A percentile compares a stretch with the other conserved stretches of the same genome.
Conservation (phyloP, 345 rosid species). For the Corchorus olitorius region DNA sequence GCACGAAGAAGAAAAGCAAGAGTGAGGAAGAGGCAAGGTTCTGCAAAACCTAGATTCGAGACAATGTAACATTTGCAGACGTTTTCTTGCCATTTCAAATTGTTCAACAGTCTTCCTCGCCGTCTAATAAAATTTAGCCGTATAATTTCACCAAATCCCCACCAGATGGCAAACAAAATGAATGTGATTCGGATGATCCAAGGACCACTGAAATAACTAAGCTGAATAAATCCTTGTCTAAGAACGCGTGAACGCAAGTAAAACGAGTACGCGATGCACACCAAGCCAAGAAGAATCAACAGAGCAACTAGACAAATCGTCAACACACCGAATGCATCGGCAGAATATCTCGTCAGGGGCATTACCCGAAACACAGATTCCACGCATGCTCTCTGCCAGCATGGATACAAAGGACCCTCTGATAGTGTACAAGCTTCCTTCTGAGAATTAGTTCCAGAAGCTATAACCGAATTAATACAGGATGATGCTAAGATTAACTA, state of each 20-base stretch:
- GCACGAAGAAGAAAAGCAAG: constrained; percentile 88
- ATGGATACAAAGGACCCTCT: constrained; percentile 78
- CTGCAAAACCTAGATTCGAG: constrained; percentile 94
- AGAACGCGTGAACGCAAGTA: constrained; percentile 77
- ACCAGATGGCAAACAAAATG: constrained; percentile 71
- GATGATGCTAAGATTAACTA: constrained; percentile 15
- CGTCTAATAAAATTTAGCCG: constrained; percentile 74
- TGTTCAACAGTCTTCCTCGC: constrained; percentile 52
- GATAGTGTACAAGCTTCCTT: constrained; percentile 37
- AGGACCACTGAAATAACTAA: constrained; percentile 82
- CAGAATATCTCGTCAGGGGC: constrained; percentile 93
- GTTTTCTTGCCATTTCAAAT: constrained; percentile 79
- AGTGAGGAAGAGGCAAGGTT: constrained; percentile 91
- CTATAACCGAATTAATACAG: constrained; percentile 22
- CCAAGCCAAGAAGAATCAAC: constrained; percentile 67
- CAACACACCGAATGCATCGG: constrained; percentile 98
- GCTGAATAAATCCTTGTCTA: constrained; percentile 58
- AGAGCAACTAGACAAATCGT: constrained; percentile 85
- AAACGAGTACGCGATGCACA: constrained; percentile 78
- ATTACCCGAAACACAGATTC: constrained; percentile 96
- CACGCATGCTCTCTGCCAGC: constrained; percentile 99
- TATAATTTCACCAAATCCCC: constrained; percentile 87
- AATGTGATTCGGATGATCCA: constrained; percentile 84
- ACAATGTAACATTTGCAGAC: constrained; percentile 88
- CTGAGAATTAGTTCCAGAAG: constrained; percentile 20